Evolutionary conservation across 2,329 filamentous ascomycete species (phyloP).

Genomic region (Acrodontium crateriforme): DNA sequence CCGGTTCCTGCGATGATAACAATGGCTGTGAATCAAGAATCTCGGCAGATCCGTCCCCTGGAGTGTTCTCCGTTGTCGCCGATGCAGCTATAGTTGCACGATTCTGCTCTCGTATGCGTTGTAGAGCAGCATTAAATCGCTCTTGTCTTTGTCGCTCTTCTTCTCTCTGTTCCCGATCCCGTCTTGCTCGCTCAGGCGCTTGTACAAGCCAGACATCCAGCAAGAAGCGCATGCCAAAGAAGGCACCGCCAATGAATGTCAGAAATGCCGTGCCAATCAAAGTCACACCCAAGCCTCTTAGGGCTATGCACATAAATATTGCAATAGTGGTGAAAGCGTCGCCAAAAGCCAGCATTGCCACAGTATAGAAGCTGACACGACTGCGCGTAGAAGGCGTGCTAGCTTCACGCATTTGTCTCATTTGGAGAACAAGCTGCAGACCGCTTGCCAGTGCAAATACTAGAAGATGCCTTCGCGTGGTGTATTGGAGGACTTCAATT

Average conservation of each 20-base stretch:
- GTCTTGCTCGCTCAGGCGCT: conserved; percentile 33
- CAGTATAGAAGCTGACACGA: conserved; percentile 50
- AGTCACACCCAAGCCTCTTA: conserved; percentile 41
- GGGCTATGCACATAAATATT: conserved; percentile 38
- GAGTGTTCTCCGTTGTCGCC: background rate
- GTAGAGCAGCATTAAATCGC: conserved; percentile 10
- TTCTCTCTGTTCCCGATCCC: conserved; percentile 31
- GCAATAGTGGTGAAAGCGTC: conserved; percentile 47
- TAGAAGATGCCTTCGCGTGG: conserved; percentile 38
- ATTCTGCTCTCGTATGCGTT: conserved; percentile 12
- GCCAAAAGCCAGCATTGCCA: conserved; percentile 46
- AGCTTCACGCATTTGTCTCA: conserved; percentile 50
- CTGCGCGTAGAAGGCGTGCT: conserved; percentile 51
- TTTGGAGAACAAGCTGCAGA: conserved; percentile 41
- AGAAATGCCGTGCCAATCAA: conserved; percentile 44
- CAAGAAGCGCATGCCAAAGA: conserved; percentile 51
- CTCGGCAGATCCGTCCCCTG: background rate
- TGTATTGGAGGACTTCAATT: conserved; percentile 35
- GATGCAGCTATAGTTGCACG: background rate
- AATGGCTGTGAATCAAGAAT: no score
- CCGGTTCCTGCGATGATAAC: no score
- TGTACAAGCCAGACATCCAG: conserved; percentile 56
- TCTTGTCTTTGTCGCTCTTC: conserved; percentile 14
- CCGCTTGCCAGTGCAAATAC: conserved; percentile 36
- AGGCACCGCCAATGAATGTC: conserved; percentile 45